These are phyloP conservation scores for Jackrogersella minutella DNA, from an alignment of 495 filamentous ascomycete genomes.

Conservation along the genomic window DNA sequence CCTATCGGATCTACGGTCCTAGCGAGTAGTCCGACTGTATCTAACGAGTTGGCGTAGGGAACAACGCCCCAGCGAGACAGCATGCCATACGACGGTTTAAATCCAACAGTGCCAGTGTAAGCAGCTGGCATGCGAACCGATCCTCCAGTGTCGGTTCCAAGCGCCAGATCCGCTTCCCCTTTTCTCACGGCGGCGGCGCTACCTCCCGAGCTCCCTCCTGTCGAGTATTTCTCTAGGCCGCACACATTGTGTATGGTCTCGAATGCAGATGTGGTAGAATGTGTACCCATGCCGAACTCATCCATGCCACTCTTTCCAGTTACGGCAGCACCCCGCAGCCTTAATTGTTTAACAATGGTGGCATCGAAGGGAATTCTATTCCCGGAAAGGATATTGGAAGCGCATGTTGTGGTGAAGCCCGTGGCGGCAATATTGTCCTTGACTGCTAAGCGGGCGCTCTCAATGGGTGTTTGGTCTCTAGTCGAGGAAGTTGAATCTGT, in stretches of 20 bases:
- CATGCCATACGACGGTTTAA: slow-evolving; percentile 90
- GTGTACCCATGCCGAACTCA: slow-evolving; percentile 98
- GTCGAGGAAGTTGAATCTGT: background rate
- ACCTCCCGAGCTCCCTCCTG: slow-evolving; percentile 93
- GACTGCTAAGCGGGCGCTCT: slow-evolving; percentile 63
- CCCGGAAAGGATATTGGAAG: slow-evolving; percentile 74
- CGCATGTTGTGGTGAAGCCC: slow-evolving; percentile 78
- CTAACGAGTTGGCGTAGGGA: slow-evolving; percentile 93
- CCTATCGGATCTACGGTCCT: slow-evolving; percentile 56
- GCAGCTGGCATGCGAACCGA: slow-evolving; percentile 92
- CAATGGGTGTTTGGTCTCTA: background rate
- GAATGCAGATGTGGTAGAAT: slow-evolving; percentile 77
- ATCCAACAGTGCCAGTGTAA: slow-evolving; percentile 86
- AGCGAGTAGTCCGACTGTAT: slow-evolving; percentile 88
- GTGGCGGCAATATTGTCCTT: slow-evolving; percentile 86
- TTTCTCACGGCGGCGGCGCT: slow-evolving; percentile 86
- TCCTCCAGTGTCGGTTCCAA: slow-evolving; percentile 96
- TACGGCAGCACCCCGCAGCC: slow-evolving; percentile 68
- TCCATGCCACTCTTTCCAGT: slow-evolving; percentile 91
- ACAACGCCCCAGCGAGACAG: slow-evolving; percentile 89
- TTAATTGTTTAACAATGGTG: slow-evolving; percentile 74
- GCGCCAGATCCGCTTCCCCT: slow-evolving; percentile 74
- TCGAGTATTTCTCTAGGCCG: slow-evolving; percentile 61
- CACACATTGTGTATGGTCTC: slow-evolving; percentile 67
- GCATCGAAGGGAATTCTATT: slow-evolving; percentile 83